Conservation (phyloP, 108 stramenopile genomes). For the Aurantiochytrium sp. region DNA sequence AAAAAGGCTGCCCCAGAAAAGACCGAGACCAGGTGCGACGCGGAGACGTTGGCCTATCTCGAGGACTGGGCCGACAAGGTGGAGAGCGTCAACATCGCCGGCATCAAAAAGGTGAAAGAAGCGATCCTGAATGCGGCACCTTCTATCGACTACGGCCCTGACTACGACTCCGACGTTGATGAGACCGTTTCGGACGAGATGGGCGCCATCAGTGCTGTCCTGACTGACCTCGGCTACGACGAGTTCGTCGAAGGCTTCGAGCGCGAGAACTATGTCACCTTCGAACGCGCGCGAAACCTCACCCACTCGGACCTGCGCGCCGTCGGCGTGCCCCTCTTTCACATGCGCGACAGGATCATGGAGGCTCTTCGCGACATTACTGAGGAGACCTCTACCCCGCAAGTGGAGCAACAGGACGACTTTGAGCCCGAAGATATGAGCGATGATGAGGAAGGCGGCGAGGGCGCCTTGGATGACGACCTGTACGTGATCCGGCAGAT, state of each 20-base stretch:
- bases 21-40: not conserved
- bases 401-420: not conserved
- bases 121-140: not conserved
- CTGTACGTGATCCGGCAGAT: not conserved
- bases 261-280: not conserved
- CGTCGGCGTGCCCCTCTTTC: not conserved
- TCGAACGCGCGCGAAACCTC: not conserved
- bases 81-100: not conserved
- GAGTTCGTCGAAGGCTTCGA: too few species aligned
- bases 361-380: too few species aligned
- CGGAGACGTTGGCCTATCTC: not conserved
- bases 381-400: not conserved
- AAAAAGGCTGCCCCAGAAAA: too few species aligned
- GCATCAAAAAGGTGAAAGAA: not conserved
- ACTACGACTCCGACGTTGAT: not conserved
- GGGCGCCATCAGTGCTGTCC: too few species aligned
- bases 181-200: too few species aligned
- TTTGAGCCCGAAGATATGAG: not conserved
- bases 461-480: not conserved
- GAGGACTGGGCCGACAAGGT: not conserved
- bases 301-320: not conserved
- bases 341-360: not conserved
- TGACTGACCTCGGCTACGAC: too few species aligned
- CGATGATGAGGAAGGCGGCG: not conserved
- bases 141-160: not conserved